phyloP scores from a whole-genome alignment of 495 filamentous ascomycete species.

The Tuber microsphaerosporum region DNA sequence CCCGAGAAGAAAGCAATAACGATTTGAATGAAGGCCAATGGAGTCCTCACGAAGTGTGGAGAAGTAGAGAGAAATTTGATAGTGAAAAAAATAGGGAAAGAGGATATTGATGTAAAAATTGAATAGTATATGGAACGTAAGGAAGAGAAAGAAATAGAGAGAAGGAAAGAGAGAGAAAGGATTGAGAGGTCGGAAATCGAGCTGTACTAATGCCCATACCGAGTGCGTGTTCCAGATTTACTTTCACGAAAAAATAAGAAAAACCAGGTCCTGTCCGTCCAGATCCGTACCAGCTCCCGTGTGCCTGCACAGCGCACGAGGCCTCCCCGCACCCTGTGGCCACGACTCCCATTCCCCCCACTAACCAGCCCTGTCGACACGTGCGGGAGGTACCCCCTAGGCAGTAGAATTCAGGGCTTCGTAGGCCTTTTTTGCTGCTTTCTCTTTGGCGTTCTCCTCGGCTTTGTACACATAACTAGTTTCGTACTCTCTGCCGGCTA shows the following conservation, averaged over 20 bases:
- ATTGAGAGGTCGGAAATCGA: constrained; percentile 19
- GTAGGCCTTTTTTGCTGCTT: constrained; percentile 40
- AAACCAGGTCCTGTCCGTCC: constrained; percentile 30
- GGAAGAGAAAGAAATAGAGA: constrained; percentile 2
- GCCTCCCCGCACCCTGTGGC: constrained; percentile 25
- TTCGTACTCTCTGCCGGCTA: constrained; percentile 36
- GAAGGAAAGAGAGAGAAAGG: constrained; percentile 7
- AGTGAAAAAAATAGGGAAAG: background rate
- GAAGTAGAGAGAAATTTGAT: constrained; percentile 8
- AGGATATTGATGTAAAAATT: constrained; percentile 5
- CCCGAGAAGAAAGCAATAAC: background rate
- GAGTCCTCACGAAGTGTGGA: background rate
- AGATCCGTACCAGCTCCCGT: constrained; percentile 34
- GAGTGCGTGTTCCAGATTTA: constrained; percentile 21
- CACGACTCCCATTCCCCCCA: constrained; percentile 22
- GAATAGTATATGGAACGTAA: background rate
- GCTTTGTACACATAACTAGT: constrained; percentile 40
- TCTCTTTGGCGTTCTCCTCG: constrained; percentile 40
- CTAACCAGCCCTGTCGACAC: constrained; percentile 33
- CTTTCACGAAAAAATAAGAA: constrained; percentile 13
- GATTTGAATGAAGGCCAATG: background rate
- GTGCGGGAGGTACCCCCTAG: constrained; percentile 19
- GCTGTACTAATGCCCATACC: background rate
- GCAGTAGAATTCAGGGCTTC: constrained; percentile 31
- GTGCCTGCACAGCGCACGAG: constrained; percentile 22